A percentile compares a stretch with the other conserved stretches of the same genome.
Evolutionary conservation across 495 filamentous ascomycete genomes (phyloP).

Genomic region (Parmelia sp.): DNA sequence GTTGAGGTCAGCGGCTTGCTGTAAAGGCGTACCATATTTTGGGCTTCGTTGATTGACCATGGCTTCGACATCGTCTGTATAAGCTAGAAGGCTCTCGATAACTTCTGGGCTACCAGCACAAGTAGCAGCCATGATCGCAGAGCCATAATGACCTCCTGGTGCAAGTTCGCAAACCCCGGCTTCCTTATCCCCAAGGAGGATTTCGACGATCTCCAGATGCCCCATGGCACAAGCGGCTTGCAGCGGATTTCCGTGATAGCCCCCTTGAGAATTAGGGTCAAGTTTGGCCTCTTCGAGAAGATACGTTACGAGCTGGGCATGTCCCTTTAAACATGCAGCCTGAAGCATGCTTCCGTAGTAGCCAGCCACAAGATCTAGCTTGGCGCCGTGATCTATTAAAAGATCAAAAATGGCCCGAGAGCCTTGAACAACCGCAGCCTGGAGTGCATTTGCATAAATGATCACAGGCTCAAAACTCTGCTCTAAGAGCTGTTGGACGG

Average conservation of each 20-base stretch:
- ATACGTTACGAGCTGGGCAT: background rate
- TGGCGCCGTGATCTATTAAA: background rate
- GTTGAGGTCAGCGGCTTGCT: conserved; percentile 5
- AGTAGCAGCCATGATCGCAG: conserved; percentile 12
- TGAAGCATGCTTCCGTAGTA: conserved; percentile 7
- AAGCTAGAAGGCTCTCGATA: conserved; percentile 3
- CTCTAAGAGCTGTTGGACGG: conserved; percentile 12
- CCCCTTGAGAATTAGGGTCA: conserved; percentile 6
- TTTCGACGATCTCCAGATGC: conserved; percentile 11
- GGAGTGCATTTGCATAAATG: conserved; percentile 1
- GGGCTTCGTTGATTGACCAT: conserved; percentile 9
- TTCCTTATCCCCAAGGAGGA: conserved; percentile 2
- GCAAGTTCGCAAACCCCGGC: background rate
- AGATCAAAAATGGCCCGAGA: background rate
- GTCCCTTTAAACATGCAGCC: conserved; percentile 2
- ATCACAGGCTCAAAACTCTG: conserved; percentile 8
- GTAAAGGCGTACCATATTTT: conserved; percentile 12
- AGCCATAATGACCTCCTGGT: conserved; percentile 16
- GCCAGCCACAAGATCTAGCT: conserved; percentile 2
- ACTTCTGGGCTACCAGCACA: conserved; percentile 10
- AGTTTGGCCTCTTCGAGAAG: background rate
- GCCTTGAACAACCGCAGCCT: conserved; percentile 1
- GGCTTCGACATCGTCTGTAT: conserved; percentile 1
- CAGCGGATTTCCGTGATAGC: background rate
- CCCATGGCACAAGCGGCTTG: conserved; percentile 4